Percentiles rank a stretch among this genome's conserved stretches.
Evolutionary conservation across 805 yeast species (phyloP).

Genomic region (Candida insectorum): DNA sequence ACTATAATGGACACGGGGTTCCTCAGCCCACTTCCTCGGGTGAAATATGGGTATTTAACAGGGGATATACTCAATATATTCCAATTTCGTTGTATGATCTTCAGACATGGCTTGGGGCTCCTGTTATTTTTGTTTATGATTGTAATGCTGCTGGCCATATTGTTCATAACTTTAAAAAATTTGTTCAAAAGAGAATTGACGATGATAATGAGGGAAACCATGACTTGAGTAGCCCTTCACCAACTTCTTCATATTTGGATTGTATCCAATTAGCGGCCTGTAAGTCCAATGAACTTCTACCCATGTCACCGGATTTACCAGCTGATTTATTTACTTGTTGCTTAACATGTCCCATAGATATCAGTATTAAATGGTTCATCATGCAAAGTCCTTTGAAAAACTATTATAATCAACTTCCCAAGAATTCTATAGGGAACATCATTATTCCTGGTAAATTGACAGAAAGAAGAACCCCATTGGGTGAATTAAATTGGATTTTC

Average conservation of each 20-base stretch:
- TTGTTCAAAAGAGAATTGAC: slow-evolving; percentile 84
- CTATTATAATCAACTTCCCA: slow-evolving; percentile 45
- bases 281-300: slow-evolving; percentile 75
- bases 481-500: slow-evolving; percentile 95
- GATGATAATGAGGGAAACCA: slow-evolving; percentile 70
- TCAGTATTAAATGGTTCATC: slow-evolving; percentile 86
- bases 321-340: slow-evolving; percentile 96
- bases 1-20: slow-evolving; percentile 97
- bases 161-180: slow-evolving; percentile 81
- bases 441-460: slow-evolving; percentile 87
- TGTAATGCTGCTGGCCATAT: slow-evolving; percentile 94
- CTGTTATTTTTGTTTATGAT: slow-evolving; percentile 91
- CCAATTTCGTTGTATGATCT: slow-evolving; percentile 94
- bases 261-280: slow-evolving; percentile 95
- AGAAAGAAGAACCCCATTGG: slow-evolving; percentile 91
- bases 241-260: slow-evolving; percentile 69
- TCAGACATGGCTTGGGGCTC: slow-evolving; percentile 98
- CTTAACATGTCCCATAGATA: slow-evolving; percentile 91
- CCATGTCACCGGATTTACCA: slow-evolving; percentile 92
- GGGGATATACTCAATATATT: slow-evolving; percentile 96
- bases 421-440: slow-evolving; percentile 51
- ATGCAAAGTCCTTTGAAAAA: slow-evolving; percentile 70
- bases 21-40: slow-evolving; percentile 96
- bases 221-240: slow-evolving; percentile 53
- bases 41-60: slow-evolving; percentile 96